Base-by-base conservation (phyloP, 1,284 basidiomycete species). In the Apiotrichum gracile region DNA sequence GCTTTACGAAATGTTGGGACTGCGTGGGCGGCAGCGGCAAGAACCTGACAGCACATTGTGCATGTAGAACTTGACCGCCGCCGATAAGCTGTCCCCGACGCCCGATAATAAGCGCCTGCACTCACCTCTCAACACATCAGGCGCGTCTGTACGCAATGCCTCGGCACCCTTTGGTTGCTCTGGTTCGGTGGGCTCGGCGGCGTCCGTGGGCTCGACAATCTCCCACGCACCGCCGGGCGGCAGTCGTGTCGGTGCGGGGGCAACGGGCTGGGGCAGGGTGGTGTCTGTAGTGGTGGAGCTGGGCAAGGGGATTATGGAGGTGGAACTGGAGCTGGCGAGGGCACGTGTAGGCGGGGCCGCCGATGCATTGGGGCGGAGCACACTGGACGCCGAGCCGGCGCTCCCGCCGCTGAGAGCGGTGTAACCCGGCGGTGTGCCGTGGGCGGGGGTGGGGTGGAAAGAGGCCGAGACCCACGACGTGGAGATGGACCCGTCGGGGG, bases 61-160 rank as follows among this genome's bases (percentile, higher is more conserved):
- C 29, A 31, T 8, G 29, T 8, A n/a, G n/a, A n/a, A n/a, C n/a
- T n/a, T n/a, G n/a, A n/a, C n/a, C n/a, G n/a, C n/a, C n/a, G n/a
- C n/a, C n/a, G n/a, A n/a, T n/a, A n/a, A n/a, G n/a, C n/a, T n/a
- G n/a, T n/a, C n/a, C n/a, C n/a, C n/a, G n/a, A n/a, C n/a, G n/a
- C n/a, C n/a, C n/a, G n/a, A n/a, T n/a, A n/a, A n/a, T n/a, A n/a
- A n/a, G n/a, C n/a, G n/a, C n/a, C n/a, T n/a, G n/a, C 29, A 58
- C 64, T 66, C 78, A 88, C 87, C 88, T 64, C 80, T 80, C 51
- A 88, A 80, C 58, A 91, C 83, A 51, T 85, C 83, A 35, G 84
- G 80, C 2, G 81, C 81, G 66, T 90, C 84, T n/a, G 78, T 70
- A 57, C 85, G 81, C 48, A 90, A 55, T 3, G 68, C 69, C 43